Conservation (phyloP, 2,329 filamentous ascomycete genomes). For the Pseudogymnoascus sp. region DNA sequence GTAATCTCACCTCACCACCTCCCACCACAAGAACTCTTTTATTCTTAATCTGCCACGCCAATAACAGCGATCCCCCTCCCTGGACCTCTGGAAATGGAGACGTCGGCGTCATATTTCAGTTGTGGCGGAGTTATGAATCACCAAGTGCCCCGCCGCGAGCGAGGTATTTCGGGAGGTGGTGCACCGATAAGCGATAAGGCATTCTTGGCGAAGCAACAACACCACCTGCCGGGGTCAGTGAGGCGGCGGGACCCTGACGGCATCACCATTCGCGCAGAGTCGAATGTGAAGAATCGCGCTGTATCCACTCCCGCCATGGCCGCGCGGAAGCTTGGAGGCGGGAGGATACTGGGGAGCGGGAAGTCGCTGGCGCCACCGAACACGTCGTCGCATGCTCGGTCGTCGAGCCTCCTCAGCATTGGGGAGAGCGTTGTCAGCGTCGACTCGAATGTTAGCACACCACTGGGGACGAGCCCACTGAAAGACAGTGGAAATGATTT, state of each 20-base stretch:
- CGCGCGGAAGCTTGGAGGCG: slow-evolving; percentile 80
- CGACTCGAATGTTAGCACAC: slow-evolving; percentile 55
- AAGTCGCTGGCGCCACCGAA: slow-evolving; percentile 65
- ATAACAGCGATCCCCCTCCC: slow-evolving; percentile 83
- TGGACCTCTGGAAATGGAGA: slow-evolving; percentile 65
- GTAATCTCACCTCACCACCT: slow-evolving; percentile 71
- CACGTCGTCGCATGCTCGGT: slow-evolving; percentile 35
- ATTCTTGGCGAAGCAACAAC: not conserved
- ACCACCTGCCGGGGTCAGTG: not conserved
- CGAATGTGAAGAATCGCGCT: slow-evolving; percentile 8
- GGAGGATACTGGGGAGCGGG: slow-evolving; percentile 81
- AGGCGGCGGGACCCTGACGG: slow-evolving; percentile 5
- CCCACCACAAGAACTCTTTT: slow-evolving; percentile 89
- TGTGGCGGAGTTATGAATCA: not conserved
- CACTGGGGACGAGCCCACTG: slow-evolving; percentile 50
- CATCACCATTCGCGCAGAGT: slow-evolving; percentile 6
- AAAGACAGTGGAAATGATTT: slow-evolving; percentile 71
- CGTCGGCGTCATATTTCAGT: not conserved
- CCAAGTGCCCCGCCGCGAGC: not conserved
- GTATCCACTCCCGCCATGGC: slow-evolving; percentile 51
- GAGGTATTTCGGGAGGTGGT: not conserved
- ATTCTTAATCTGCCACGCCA: slow-evolving; percentile 90
- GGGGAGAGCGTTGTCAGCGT: slow-evolving; percentile 70
- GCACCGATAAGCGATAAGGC: not conserved
- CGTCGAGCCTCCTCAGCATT: slow-evolving; percentile 40